Evolutionary conservation across 1,284 basidiomycete species (phyloP).

Genomic region (Cerrena zonata): DNA sequence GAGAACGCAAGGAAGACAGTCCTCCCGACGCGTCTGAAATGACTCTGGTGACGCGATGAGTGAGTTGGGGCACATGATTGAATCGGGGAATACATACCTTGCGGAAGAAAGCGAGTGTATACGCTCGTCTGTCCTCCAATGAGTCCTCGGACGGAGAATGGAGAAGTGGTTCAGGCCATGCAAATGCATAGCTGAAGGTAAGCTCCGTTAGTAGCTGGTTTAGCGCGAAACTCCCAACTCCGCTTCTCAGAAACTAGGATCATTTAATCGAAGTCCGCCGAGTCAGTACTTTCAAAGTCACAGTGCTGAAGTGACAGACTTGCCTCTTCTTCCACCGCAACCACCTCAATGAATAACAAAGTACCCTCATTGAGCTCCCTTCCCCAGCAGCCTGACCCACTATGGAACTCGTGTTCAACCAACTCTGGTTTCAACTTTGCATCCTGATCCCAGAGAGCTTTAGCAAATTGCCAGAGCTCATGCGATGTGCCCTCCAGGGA

Average conservation of each 20-base stretch:
- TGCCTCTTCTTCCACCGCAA: conserved; percentile 22
- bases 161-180: neutral
- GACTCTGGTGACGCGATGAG: conserved; percentile 6
- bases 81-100: conserved; percentile 8
- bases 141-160: neutral
- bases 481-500: conserved; percentile 27
- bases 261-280: too few relatives aligned
- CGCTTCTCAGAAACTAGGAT: neutral
- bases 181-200: neutral
- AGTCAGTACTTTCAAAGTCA: neutral
- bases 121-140: neutral
- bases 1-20: conserved; percentile 13
- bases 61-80: neutral
- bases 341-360: conserved; percentile 23
- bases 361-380: conserved; percentile 24
- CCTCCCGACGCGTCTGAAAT: conserved; percentile 14
- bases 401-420: conserved; percentile 22
- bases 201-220: neutral
- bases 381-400: conserved; percentile 31
- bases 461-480: conserved; percentile 27
- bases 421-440: conserved; percentile 21
- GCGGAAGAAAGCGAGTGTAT: conserved; percentile 17
- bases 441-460: conserved; percentile 25
- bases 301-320: neutral
- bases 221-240: neutral